Percentiles rank a stretch among this genome's conserved stretches.
Evolutionary conservation across 345 rosid species (phyloP).

Genomic region (Stellera chamaejasme): DNA sequence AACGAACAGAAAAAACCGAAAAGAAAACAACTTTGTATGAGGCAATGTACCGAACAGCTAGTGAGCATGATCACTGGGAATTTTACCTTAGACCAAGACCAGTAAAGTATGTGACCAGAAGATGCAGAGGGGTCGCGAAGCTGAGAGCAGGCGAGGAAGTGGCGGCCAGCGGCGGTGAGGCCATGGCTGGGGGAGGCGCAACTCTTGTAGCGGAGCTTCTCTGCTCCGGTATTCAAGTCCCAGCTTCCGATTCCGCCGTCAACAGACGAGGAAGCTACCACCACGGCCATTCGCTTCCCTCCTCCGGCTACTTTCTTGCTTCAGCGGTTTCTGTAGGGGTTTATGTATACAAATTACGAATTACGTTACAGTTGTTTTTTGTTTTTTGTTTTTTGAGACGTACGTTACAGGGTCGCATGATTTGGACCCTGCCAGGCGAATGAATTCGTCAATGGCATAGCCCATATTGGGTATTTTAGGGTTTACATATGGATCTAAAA

Average conservation of each 20-base stretch:
- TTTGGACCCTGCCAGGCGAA: too few relatives aligned
- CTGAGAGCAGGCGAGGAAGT: slow-evolving; percentile 73
- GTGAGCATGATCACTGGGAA: background rate
- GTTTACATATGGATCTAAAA: too few relatives aligned
- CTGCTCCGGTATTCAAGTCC: slow-evolving; percentile 60
- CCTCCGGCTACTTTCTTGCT: too few relatives aligned
- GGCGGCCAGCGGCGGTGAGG: slow-evolving; percentile 49
- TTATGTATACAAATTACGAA: too few relatives aligned
- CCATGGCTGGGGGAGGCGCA: slow-evolving; percentile 71
- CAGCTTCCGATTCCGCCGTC: slow-evolving; percentile 74
- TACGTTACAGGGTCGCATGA: too few relatives aligned
- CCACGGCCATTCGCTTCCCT: slow-evolving; percentile 18
- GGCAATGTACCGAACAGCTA: slow-evolving; percentile 13
- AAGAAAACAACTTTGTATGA: background rate
- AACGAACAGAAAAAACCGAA: background rate
- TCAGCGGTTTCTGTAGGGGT: too few relatives aligned
- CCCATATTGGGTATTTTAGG: too few relatives aligned
- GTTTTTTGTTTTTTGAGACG: too few relatives aligned
- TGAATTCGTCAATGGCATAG: too few relatives aligned
- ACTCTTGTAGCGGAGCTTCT: slow-evolving; percentile 51
- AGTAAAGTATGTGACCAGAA: slow-evolving; percentile 55
- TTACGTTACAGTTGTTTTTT: too few relatives aligned
- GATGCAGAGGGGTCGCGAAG: slow-evolving; percentile 42
- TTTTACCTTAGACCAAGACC: slow-evolving; percentile 69
- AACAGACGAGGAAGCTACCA: slow-evolving; percentile 61